Base-by-base conservation (phyloP, 2,329 filamentous ascomycete species). In the Penicillium sclerotigenum region DNA sequence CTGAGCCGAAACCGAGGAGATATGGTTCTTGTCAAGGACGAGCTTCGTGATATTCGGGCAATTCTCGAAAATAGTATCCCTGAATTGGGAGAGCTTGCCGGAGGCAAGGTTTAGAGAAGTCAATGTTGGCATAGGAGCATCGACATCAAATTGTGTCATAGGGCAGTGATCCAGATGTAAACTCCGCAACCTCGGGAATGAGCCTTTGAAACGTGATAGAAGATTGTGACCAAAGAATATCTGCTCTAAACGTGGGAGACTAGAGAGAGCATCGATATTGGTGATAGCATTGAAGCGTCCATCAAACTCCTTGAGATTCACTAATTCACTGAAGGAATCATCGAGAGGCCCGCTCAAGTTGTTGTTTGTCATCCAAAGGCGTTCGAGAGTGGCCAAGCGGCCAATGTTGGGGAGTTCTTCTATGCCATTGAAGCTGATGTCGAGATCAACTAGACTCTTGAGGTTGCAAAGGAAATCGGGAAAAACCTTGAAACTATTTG, bases 401-500 rank as follows among this genome's bases (percentile, higher is more conserved):
- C 91, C 90, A 62, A 99, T 89, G 60, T 87, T 86, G 0, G 92
- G 91, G 8, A 99, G 77, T 52, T 79, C 83, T 11, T 84, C 83
- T 59, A 99, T 96, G 38, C 87, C 84, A 71, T 99, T 99, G 82
- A 99, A 99, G 71, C 93, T 97, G 69, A 99, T 85, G 68, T 99
- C 94, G 38, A 99, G 83, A 70, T 99, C 93, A 13, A 96, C 89
- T 43, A 99, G 77, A 41, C 88, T 91, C 62, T 85, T 85, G 20
- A 99, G 78, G 24, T 90, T 83, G 73, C 91, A 93, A 22, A 99
- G 79, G 65, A 96, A 95, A 22, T 87, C 80, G 0, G 94, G 94
- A 60, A 99, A 96, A 38, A 84, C 84, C 54, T 88, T 87, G 52
- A 99, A 81, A 58, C 90, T 92, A 73, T 99, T 99, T 1, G 94